Evolutionary conservation across 2,329 filamentous ascomycete species (phyloP), one percentile per base, ranked within the genome.

Genomic region (Pyrenophora seminiperda): DNA sequence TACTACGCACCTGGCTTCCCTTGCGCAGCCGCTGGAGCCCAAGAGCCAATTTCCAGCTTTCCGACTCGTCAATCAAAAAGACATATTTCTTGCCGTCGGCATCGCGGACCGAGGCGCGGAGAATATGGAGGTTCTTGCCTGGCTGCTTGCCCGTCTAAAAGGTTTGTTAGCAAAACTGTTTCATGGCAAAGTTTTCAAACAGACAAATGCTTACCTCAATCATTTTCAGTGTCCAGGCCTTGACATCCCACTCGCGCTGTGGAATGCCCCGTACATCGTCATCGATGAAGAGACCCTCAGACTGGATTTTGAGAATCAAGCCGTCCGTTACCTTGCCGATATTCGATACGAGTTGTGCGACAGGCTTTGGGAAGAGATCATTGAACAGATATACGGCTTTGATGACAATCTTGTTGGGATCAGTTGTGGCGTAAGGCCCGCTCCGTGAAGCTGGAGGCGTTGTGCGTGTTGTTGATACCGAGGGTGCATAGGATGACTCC

Each of bases 231-330:
- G 91, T 96, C 94, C 94, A 97, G 19, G 93, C 92, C 75, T 97
- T 97, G 68, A 97, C 86, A 72, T 99, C 94, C 94, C 94, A 99
- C 76, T 99, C 94, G 52, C 94, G 86, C 75, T 97, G 91, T n/a
- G 90, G 87, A 13, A 97, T 90, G 54, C 86, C 86, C 36, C 92
- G 86, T 43, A 97, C 84, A 72, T 97, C 94, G 72, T 99, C 94
- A 71, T 99, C 94, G 68, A 99, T 94, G 75, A 97, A 97, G 45
- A 97, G 81, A 14, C 94, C 94, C 72, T 96, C 93, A 1, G 91
- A 96, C 9, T 90, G 93, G 67, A 97, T 94, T 42, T 90, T 89
- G 54, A 99, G 81, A 54, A 97, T 89, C 37, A 99, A 80, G 0
- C 94, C 94, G 68, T 99, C 92, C 2, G 92, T 96, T 24, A 97